Base-by-base conservation (phyloP, 371 early-diverging fungal genomes). In the Rhizomucor miehei region DNA sequence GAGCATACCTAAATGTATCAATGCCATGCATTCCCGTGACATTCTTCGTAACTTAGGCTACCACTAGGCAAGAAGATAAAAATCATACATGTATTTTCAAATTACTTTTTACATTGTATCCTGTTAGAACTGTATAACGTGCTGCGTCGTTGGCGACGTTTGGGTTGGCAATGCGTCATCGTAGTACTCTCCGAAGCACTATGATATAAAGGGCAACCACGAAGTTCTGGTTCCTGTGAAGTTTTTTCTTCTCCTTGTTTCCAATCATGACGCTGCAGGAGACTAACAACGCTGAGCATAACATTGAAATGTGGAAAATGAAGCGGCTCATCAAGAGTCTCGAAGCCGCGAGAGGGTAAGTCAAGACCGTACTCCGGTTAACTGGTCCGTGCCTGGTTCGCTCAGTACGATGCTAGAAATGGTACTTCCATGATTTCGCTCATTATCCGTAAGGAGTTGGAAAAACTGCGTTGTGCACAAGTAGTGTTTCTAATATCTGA, bases 351-450 rank as follows among this genome's bases (percentile, higher is more conserved):
- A 80, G 94, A 67, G 99, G 99, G 91, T 91, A 83, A 65, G 69
- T 63, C 6, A 36, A 12, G n/a, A 29, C 6, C 14, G 19, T 44
- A n/a, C 38, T 5, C n/a, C 38, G 14, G 10, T 38, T 38, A n/a
- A 10, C 23, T 19, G 36, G 6, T 34, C 4, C 17, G n/a, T n/a
- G 12, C 11, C 17, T 20, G 12, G 9, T 8, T 2, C 13, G 9
- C 24, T 43, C n/a, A 43, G 19, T 40, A 37, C n/a, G 29, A 8
- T 29, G 19, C 44, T 80, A 91, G 91, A 62, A 99, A 99, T 69
- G 99, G 99, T 53, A 99, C 99, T 6, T 97, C 97, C 57, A 99
- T 99, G 99, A 99, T 99, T 70, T 95, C 97, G 41, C 86, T 99
- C 41, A 90, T 99, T 60, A 89, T 99, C 60, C 98, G 86, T 85